Evolutionary conservation across 2,329 filamentous ascomycete species (phyloP), one percentile per base, ranked within the genome.

Genomic region (Fusarium falciforme): DNA sequence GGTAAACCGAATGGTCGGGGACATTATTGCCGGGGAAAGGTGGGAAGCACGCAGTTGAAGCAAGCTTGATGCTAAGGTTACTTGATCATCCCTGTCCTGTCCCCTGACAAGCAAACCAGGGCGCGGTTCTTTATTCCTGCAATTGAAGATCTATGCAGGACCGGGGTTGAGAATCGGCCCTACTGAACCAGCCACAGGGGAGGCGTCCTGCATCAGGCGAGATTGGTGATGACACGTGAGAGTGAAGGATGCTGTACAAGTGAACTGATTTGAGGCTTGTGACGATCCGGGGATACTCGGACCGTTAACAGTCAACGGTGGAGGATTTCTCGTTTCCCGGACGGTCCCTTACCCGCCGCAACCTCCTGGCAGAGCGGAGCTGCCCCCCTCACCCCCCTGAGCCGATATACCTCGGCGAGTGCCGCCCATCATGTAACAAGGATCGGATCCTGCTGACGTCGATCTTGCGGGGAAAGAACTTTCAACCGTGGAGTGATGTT

Each of bases 391-490:
- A n/a, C 38, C 38, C 38, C 20, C 20, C 47, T 52, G 47, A 29
- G 16, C 47, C 47, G 47, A 47, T 44, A 47, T 49, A 27, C 27
- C 6, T 22, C 36, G 44, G 61, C 42, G 57, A 70, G 11, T 57
- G 33, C 49, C 31, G 44, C 33, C 61, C 16, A 25, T 52, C 16
- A 44, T n/a, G 58, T 35, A 72, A 22, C 47, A 72, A 27, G 60
- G 61, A 64, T 62, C 42, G 22, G 42, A 47, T 12, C 16, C 64
- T 29, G 12, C 38, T 63, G 65, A 64, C 40, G 60, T 35, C 47
- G 71, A 73, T 68, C 65, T 66, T 68, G 71, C 65, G 71, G 68
- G 68, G 68, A 33, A 60, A 54, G 25, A 16, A 20, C 22, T 52
- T 29, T 20, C 10, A 52, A 52, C 27, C 47, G 47, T 52, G 47